phyloP scores from a whole-genome alignment of 352 stramenopile genomes.

The Thraustochytrium sp. region DNA sequence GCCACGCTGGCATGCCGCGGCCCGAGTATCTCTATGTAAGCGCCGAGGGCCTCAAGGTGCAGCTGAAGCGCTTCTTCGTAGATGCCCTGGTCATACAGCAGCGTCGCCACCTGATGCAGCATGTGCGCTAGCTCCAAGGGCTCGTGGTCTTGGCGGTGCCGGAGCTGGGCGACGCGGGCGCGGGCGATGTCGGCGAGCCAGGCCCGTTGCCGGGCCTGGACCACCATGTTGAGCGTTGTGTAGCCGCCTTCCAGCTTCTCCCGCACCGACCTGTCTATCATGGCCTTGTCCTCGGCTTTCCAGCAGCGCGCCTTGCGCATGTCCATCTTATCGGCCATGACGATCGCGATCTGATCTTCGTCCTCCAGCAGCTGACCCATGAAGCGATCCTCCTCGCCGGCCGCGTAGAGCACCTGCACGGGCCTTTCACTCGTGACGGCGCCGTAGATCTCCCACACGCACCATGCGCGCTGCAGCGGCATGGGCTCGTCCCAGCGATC shows the following conservation, averaged over 20 bases:
- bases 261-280: background rate
- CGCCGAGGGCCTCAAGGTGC: no score
- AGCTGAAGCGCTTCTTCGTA: background rate
- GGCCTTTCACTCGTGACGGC: background rate
- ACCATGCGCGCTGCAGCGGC: conserved; percentile 9
- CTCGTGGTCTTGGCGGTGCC: background rate
- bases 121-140: background rate
- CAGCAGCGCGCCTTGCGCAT: background rate
- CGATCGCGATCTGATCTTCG: background rate
- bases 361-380: background rate
- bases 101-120: background rate
- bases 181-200: background rate
- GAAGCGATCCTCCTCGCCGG: background rate
- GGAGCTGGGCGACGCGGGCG: background rate
- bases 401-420: background rate
- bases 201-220: background rate
- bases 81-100: background rate
- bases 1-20: no score
- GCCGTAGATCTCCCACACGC: conserved; percentile 27
- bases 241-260: background rate
- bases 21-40: no score
- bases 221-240: background rate
- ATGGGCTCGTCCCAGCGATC: background rate
- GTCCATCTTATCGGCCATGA: background rate
- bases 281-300: background rate